Percentiles rank a stretch among this genome's conserved stretches.
These are phyloP conservation scores for Saitozyma sp. DNA, from an alignment of 768 basidiomycete genomes.

Conservation along the genomic window DNA sequence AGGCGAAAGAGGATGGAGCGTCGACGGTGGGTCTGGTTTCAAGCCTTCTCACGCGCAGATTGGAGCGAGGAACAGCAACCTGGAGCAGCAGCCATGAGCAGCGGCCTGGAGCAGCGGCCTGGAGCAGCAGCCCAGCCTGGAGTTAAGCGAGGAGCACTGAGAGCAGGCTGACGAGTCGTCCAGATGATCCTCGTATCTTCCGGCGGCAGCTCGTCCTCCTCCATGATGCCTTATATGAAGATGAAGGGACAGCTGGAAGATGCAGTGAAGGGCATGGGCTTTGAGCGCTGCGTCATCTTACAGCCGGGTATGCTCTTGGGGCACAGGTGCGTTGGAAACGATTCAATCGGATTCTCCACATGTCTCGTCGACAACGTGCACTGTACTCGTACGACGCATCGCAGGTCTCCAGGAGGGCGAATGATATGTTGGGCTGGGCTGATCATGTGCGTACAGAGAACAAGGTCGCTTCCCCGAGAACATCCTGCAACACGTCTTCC, in stretches of 20 bases:
- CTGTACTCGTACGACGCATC: no score
- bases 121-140: no score
- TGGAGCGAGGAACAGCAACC: no score
- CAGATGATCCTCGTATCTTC: conserved; percentile 49
- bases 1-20: conserved; percentile 43
- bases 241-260: conserved; percentile 51
- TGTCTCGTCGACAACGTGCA: neutral
- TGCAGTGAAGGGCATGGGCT: conserved; percentile 34
- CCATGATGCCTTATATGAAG: conserved; percentile 27
- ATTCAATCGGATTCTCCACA: neutral
- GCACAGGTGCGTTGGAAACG: conserved; percentile 22
- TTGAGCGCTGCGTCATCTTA: conserved; percentile 40
- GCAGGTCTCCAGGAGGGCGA: no score
- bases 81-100: no score
- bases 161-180: neutral
- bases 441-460: no score
- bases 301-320: conserved; percentile 46
- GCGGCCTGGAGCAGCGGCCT: no score
- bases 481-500: no score
- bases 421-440: no score
- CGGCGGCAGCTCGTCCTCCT: conserved; percentile 22
- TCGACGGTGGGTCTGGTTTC: conserved; percentile 32
- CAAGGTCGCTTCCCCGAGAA: no score
- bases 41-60: neutral
- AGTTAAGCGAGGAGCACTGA: neutral